Conservation (phyloP, 192 early-diverging fungal genomes). For the Coemansia sp. region DNA sequence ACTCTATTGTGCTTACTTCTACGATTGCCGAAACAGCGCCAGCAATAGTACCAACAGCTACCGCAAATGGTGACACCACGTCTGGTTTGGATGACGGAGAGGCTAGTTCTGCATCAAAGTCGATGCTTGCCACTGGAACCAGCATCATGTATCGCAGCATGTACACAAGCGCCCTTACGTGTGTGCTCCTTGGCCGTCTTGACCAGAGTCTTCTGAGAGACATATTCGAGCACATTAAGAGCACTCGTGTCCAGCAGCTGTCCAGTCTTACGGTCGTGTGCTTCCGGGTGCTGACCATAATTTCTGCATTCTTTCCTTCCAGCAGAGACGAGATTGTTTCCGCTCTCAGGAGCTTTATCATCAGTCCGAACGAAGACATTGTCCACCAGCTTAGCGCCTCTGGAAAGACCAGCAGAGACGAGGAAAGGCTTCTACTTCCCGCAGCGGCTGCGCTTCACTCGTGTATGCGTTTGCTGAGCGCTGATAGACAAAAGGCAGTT, state of each 20-base stretch:
- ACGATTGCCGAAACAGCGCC: neutral
- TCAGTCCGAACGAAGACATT: constrained; percentile 26
- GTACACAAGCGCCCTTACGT: constrained; percentile 32
- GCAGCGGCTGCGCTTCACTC: constrained; percentile 37
- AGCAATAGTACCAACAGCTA: no score
- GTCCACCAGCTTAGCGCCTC: constrained; percentile 13
- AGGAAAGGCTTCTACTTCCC: constrained; percentile 23
- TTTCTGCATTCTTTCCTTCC: constrained; percentile 27
- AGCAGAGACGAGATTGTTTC: constrained; percentile 21
- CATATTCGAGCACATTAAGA: constrained; percentile 33
- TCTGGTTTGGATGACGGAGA: neutral
- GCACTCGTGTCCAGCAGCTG: constrained; percentile 23
- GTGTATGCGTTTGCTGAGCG: constrained; percentile 10
- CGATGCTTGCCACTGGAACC: constrained; percentile 13
- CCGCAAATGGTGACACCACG: neutral
- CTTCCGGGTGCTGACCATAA: constrained; percentile 39
- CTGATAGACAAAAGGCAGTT: constrained; percentile 11
- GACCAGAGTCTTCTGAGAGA: constrained; percentile 19
- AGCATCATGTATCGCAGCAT: constrained; percentile 32
- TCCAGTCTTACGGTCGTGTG: constrained; percentile 31
- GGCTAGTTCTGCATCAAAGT: neutral
- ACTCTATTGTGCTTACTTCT: neutral
- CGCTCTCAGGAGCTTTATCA: constrained; percentile 26
- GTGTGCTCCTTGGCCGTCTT: constrained; percentile 27
- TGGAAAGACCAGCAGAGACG: constrained; percentile 10